Percentiles rank a stretch among this genome's conserved stretches.
phyloP scores from a whole-genome alignment of 495 filamentous ascomycete genomes.

The Bacidia gigantensis region DNA sequence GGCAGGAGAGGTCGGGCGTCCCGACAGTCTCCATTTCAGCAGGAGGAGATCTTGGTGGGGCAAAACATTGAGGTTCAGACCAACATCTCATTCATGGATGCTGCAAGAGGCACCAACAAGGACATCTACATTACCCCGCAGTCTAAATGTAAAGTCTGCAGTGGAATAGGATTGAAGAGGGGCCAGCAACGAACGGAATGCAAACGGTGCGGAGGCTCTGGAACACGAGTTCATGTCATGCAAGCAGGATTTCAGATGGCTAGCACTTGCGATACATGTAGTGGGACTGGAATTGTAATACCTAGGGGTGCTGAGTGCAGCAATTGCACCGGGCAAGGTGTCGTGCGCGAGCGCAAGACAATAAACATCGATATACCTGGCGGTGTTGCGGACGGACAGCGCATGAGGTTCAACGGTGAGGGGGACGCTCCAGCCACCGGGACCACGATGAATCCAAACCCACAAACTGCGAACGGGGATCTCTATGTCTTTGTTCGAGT shows the following conservation, averaged over 20 bases:
- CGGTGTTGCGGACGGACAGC: slow-evolving; percentile 93
- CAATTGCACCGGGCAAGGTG: slow-evolving; percentile 65
- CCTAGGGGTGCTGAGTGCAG: slow-evolving; percentile 69
- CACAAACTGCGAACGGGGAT: slow-evolving; percentile 57
- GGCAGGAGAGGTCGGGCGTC: slow-evolving; percentile 43
- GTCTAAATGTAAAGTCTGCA: slow-evolving; percentile 64
- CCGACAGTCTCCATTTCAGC: slow-evolving; percentile 46
- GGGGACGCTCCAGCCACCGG: slow-evolving; percentile 76
- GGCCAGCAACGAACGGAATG: slow-evolving; percentile 61
- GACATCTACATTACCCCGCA: slow-evolving; percentile 67
- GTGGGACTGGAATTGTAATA: slow-evolving; percentile 55
- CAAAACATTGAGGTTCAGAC: slow-evolving; percentile 90
- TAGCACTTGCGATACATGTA: slow-evolving; percentile 70
- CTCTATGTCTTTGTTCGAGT: slow-evolving; percentile 79
- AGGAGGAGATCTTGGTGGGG: slow-evolving; percentile 66
- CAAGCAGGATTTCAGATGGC: slow-evolving; percentile 91
- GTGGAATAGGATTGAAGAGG: slow-evolving; percentile 69
- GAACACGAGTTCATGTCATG: slow-evolving; percentile 74
- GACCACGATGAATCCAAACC: slow-evolving; percentile 40
- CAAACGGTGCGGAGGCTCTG: slow-evolving; percentile 70
- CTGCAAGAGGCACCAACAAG: slow-evolving; percentile 73
- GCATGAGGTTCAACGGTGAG: slow-evolving; percentile 62
- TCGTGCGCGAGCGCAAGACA: slow-evolving; percentile 60
- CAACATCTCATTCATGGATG: slow-evolving; percentile 88
- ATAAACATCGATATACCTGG: slow-evolving; percentile 81